phyloP scores from a whole-genome alignment of 2,329 filamentous ascomycete genomes.

The Clonostachys byssicola region DNA sequence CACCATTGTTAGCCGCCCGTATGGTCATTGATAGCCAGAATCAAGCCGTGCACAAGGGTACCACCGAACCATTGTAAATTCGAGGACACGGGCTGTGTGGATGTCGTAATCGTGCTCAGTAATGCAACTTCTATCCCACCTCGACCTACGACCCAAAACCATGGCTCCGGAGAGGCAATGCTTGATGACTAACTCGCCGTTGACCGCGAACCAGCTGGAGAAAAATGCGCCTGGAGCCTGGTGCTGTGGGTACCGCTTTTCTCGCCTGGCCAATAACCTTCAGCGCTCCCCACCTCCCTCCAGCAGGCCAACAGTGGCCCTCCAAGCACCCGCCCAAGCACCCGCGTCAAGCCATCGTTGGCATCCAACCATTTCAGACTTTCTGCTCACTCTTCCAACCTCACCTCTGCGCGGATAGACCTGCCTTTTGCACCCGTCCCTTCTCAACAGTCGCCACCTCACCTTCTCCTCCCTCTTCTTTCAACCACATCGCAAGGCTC shows the following conservation, averaged over 20 bases:
- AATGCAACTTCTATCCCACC: too few relatives aligned
- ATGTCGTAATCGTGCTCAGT: too few relatives aligned
- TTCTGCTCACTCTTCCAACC: not conserved
- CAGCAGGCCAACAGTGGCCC: not conserved
- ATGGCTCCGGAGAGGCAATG: too few relatives aligned
- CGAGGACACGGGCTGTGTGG: too few relatives aligned
- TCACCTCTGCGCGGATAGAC: not conserved
- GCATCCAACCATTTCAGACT: not conserved
- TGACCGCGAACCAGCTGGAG: too few relatives aligned
- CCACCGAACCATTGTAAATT: not conserved
- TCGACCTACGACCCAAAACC: too few relatives aligned
- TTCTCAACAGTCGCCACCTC: not conserved
- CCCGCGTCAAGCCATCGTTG: not conserved
- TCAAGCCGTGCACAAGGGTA: too few relatives aligned
- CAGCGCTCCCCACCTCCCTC: constrained; percentile 1
- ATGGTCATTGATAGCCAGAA: not conserved
- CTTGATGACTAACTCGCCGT: too few relatives aligned
- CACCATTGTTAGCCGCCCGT: too few relatives aligned
- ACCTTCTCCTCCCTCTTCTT: not conserved
- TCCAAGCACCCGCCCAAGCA: not conserved
- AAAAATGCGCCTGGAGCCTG: too few relatives aligned
- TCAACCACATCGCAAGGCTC: too few relatives aligned
- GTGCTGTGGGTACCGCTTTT: too few relatives aligned
- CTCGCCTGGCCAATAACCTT: not conserved
- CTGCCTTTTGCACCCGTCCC: not conserved